Evolutionary conservation across 257 asterid species (phyloP).

Genomic region (Primulina huaijiensis): DNA sequence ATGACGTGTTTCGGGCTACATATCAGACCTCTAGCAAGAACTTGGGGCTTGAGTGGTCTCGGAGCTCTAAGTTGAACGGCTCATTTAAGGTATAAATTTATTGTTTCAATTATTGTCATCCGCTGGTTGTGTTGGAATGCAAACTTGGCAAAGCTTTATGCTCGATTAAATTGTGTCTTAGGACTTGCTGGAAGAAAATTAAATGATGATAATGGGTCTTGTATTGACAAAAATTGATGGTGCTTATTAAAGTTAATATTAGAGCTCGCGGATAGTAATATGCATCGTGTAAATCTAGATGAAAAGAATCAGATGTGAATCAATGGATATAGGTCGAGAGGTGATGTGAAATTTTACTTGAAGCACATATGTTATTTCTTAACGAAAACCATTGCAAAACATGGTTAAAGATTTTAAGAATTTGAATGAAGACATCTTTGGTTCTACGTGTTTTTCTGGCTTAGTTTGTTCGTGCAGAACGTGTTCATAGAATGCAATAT

Average conservation of each 20-base stretch:
- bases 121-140: constrained; percentile 14
- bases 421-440: neutral
- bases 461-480: neutral
- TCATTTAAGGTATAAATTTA: constrained; percentile 61
- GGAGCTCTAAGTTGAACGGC: constrained; percentile 66
- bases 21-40: constrained; percentile 75
- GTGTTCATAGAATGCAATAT: neutral
- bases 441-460: constrained; percentile 7
- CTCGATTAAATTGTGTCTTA: neutral
- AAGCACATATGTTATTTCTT: constrained; percentile 10
- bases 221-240: constrained; percentile 4
- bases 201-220: constrained; percentile 13
- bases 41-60: constrained; percentile 86
- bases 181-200: constrained; percentile 8
- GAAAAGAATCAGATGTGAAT: neutral
- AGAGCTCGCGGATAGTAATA: neutral
- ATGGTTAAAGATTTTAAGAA: constrained; percentile 3
- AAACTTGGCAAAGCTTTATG: neutral
- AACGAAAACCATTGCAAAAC: neutral
- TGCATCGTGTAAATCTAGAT: neutral
- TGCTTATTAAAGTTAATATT: neutral
- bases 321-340: neutral
- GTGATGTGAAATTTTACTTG: neutral
- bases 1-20: constrained; percentile 68
- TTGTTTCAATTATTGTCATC: constrained; percentile 11